Conservation (phyloP, 1,139 yeast species). For the Pichia sp. region DNA sequence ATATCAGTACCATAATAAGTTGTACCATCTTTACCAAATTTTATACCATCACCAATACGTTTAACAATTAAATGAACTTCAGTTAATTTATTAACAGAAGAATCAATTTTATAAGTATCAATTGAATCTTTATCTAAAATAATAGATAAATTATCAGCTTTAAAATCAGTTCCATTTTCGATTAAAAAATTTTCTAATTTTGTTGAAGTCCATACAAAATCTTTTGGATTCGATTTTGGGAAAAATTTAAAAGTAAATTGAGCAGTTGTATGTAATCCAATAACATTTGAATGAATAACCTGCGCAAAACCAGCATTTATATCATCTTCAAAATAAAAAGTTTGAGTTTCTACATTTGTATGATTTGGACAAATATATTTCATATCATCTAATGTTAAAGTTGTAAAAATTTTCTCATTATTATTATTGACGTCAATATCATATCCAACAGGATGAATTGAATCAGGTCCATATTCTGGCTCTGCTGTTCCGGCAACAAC, state of each 20-base stretch:
- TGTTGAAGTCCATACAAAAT: slow-evolving; percentile 80
- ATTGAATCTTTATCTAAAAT: slow-evolving; percentile 49
- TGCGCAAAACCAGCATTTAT: slow-evolving; percentile 86
- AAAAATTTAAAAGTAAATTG: slow-evolving; percentile 86
- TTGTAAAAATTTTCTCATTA: slow-evolving; percentile 47
- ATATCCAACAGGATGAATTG: slow-evolving; percentile 76
- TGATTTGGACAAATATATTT: slow-evolving; percentile 67
- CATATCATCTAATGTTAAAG: slow-evolving; percentile 56
- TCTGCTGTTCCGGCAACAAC: slow-evolving; percentile 96
- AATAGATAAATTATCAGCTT: slow-evolving; percentile 64
- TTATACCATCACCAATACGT: slow-evolving; percentile 71
- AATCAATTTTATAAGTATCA: slow-evolving; percentile 49
- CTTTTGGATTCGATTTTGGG: slow-evolving; percentile 46
- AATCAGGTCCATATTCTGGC: slow-evolving; percentile 91
- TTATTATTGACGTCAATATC: slow-evolving; percentile 33
- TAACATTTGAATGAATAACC: slow-evolving; percentile 85
- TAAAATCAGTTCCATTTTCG: slow-evolving; percentile 72
- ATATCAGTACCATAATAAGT: slow-evolving; percentile 80
- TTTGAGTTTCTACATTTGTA: slow-evolving; percentile 93
- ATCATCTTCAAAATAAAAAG: slow-evolving; percentile 69
- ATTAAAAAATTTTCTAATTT: slow-evolving; percentile 68
- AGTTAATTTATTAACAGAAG: slow-evolving; percentile 65
- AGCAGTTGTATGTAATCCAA: slow-evolving; percentile 86
- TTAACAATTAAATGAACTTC: slow-evolving; percentile 62
- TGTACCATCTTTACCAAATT: slow-evolving; percentile 83